phyloP scores from a whole-genome alignment of 208 protist species.

The Angomonas deanei region DNA sequence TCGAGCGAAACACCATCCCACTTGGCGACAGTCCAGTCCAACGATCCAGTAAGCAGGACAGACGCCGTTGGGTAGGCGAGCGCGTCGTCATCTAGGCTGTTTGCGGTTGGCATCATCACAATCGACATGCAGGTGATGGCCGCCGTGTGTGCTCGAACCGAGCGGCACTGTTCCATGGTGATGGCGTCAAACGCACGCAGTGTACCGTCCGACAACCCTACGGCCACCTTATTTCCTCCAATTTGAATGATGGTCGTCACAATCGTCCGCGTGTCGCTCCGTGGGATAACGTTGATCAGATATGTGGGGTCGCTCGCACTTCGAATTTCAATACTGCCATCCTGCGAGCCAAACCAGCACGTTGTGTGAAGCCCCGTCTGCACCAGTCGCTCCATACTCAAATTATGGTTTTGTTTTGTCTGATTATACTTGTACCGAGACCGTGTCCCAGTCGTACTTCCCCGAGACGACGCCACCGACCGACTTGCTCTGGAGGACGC shows the following conservation, averaged over 20 bases:
- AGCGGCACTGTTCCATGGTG: conserved; percentile 16
- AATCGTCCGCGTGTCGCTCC: conserved; percentile 8
- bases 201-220: conserved; percentile 43
- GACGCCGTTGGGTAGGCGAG: conserved; percentile 12
- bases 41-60: conserved; percentile 52
- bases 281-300: conserved; percentile 26
- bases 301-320: conserved; percentile 27
- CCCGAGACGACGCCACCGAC: background rate
- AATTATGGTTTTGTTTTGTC: conserved; percentile 10
- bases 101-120: conserved; percentile 4
- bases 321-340: conserved; percentile 67
- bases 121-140: conserved; percentile 50
- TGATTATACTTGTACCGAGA: background rate
- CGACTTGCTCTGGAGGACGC: background rate
- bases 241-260: conserved; percentile 55
- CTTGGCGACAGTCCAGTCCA: conserved; percentile 57
- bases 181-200: conserved; percentile 42
- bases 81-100: background rate
- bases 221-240: conserved; percentile 46
- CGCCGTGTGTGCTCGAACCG: conserved; percentile 17
- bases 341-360: conserved; percentile 47
- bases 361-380: conserved; percentile 30
- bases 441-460: background rate
- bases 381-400: conserved; percentile 21
- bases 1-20: conserved; percentile 53